These are phyloP conservation scores for Phlyctochytrium arcticum DNA, from an alignment of 192 early-diverging fungal genomes.

Conservation along the genomic window DNA sequence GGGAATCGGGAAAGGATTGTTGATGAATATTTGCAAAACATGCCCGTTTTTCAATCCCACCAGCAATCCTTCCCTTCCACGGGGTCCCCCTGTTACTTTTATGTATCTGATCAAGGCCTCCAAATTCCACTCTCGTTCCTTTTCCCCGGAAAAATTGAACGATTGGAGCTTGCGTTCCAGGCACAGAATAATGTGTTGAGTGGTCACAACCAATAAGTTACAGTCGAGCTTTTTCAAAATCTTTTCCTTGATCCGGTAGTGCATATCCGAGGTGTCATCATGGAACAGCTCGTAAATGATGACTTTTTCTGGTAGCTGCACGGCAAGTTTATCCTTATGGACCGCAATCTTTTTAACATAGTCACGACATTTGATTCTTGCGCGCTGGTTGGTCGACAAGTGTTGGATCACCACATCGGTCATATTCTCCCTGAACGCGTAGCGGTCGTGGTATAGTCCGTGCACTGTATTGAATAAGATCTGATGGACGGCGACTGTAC, in stretches of 20 bases:
- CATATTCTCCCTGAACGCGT: constrained; percentile 55
- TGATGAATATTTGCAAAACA: constrained; percentile 51
- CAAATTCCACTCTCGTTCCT: constrained; percentile 53
- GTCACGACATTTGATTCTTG: constrained; percentile 57
- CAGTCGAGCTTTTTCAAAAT: constrained; percentile 52
- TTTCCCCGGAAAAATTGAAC: constrained; percentile 49
- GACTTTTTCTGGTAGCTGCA: constrained; percentile 52
- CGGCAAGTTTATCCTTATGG: constrained; percentile 52
- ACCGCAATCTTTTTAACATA: constrained; percentile 59
- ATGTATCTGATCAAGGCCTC: constrained; percentile 52
- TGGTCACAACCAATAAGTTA: constrained; percentile 54
- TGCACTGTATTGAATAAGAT: constrained; percentile 55
- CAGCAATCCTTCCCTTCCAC: constrained; percentile 47
- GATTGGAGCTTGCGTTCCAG: constrained; percentile 47
- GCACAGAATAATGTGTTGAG: constrained; percentile 53
- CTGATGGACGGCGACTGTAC: constrained; percentile 47
- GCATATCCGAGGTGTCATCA: constrained; percentile 55
- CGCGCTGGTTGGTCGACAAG: constrained; percentile 42
- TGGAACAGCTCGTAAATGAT: constrained; percentile 57
- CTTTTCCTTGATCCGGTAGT: constrained; percentile 60
- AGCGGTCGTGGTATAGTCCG: constrained; percentile 54
- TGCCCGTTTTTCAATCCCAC: constrained; percentile 54
- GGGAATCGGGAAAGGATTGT: constrained; percentile 54
- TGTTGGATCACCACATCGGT: constrained; percentile 64
- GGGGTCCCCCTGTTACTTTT: constrained; percentile 54